Conservation (phyloP, 169 alveolate species). For the Perkinsus olseni region DNA sequence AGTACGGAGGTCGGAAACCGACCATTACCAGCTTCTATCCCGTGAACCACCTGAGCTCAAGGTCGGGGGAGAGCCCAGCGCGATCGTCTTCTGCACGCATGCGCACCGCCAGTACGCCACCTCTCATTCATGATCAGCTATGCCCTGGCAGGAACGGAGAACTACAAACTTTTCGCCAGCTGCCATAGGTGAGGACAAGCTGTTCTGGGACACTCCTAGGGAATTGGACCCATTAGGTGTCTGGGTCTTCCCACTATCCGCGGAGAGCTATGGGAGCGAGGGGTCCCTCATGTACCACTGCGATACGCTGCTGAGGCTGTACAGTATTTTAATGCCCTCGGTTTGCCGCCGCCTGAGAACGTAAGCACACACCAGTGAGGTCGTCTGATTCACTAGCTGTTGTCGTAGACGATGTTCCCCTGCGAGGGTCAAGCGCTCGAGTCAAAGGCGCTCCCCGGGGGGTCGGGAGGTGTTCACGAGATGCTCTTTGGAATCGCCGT, state of each 20-base stretch:
- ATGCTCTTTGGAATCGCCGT: neutral
- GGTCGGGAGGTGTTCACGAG: neutral
- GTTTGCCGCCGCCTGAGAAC: neutral
- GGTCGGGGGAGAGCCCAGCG: too few species aligned
- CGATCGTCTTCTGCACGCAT: too few species aligned
- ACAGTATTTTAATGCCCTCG: neutral
- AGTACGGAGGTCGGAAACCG: neutral
- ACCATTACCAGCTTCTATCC: neutral
- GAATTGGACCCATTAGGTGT: neutral
- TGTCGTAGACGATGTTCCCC: neutral
- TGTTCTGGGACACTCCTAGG: neutral
- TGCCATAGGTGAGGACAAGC: neutral
- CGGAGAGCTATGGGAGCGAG: neutral
- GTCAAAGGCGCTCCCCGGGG: neutral
- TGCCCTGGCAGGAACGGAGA: neutral
- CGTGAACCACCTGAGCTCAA: neutral
- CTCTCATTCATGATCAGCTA: neutral
- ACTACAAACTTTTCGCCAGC: neutral
- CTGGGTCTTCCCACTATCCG: neutral
- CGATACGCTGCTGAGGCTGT: neutral
- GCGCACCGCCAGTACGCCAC: neutral
- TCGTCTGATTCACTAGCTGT: neutral
- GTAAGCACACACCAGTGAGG: neutral
- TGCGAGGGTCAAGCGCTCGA: neutral
- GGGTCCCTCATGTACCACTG: neutral